A percentile compares a stretch with the other conserved stretches of the same genome.
Evolutionary conservation across 495 filamentous ascomycete genomes (phyloP).

Genomic region (Penicillium ochrochloron): DNA sequence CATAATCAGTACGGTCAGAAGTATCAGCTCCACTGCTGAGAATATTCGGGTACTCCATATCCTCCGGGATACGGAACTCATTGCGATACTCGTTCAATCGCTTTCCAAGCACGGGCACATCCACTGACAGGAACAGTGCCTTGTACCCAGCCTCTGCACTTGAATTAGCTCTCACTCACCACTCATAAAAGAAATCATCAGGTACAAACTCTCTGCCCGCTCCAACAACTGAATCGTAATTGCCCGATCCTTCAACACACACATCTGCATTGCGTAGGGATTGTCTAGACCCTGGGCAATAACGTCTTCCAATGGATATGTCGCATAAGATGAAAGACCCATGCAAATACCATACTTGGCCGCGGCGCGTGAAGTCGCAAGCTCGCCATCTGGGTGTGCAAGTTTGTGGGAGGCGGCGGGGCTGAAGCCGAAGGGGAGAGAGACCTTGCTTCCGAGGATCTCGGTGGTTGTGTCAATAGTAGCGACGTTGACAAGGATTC

Average conservation of each 20-base stretch:
- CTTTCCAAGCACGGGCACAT: constrained; percentile 82
- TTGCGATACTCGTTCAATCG: constrained; percentile 52
- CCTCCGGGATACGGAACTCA: constrained; percentile 45
- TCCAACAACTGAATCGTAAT: constrained; percentile 85
- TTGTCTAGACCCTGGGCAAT: constrained; percentile 43
- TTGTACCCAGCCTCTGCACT: constrained; percentile 76
- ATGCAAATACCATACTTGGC: constrained; percentile 70
- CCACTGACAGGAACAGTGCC: constrained; percentile 91
- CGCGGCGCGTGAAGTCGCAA: constrained; percentile 77
- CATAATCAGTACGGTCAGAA: constrained; percentile 39
- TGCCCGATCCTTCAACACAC: constrained; percentile 87
- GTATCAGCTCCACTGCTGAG: constrained; percentile 35
- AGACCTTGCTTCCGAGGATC: constrained; percentile 58
- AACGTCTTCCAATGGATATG: constrained; percentile 56
- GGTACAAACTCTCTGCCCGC: constrained; percentile 68
- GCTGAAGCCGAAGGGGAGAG: constrained; percentile 84
- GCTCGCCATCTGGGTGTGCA: constrained; percentile 82
- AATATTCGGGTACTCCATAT: constrained; percentile 41
- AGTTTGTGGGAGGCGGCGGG: constrained; percentile 87
- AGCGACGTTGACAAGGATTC: constrained; percentile 59
- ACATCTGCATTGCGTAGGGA: constrained; percentile 72
- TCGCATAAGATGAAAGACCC: constrained; percentile 60
- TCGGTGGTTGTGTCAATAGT: constrained; percentile 52
- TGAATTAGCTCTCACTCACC: neutral
- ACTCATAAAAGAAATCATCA: neutral